Evolutionary conservation across 495 filamentous ascomycete species (phyloP).

Genomic region (Terfezia boudieri): DNA sequence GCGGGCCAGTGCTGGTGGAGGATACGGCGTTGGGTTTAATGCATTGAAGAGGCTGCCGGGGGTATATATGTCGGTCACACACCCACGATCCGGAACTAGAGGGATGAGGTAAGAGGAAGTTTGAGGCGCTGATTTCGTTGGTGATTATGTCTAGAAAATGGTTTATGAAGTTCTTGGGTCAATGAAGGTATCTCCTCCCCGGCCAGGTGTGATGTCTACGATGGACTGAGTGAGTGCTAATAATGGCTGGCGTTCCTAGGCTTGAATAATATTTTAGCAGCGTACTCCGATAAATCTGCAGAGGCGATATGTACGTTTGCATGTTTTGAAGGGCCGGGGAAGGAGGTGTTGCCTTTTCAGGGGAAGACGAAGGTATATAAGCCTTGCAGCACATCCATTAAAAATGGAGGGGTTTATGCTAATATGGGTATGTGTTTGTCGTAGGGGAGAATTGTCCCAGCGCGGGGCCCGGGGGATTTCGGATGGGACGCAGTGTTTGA

Average conservation of each 20-base stretch:
- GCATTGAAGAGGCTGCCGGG: conserved; percentile 78
- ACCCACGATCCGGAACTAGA: background rate
- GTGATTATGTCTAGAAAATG: conserved; percentile 43
- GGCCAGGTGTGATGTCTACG: background rate
- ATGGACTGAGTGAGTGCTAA: too few relatives aligned
- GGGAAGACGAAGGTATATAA: conserved; percentile 40
- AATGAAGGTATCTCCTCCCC: conserved; percentile 24
- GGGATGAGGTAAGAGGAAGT: background rate
- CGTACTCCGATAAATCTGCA: conserved; percentile 71
- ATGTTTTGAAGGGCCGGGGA: conserved; percentile 63
- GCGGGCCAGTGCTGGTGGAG: conserved; percentile 80
- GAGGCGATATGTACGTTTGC: conserved; percentile 93
- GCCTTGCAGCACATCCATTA: background rate
- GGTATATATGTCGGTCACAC: conserved; percentile 62
- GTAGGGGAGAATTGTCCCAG: conserved; percentile 52
- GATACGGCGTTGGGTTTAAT: conserved; percentile 89
- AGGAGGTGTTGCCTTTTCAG: conserved; percentile 77
- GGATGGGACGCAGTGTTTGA: conserved; percentile 99
- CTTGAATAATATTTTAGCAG: conserved; percentile 75
- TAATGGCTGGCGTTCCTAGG: conserved; percentile 13
- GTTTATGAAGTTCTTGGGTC: conserved; percentile 66
- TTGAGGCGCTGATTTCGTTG: background rate
- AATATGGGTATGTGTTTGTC: conserved; percentile 18
- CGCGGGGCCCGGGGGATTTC: conserved; percentile 53
- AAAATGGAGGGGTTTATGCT: background rate